Conservation (phyloP, 2,329 filamentous ascomycete species). For the Tympanopsis confertula region DNA sequence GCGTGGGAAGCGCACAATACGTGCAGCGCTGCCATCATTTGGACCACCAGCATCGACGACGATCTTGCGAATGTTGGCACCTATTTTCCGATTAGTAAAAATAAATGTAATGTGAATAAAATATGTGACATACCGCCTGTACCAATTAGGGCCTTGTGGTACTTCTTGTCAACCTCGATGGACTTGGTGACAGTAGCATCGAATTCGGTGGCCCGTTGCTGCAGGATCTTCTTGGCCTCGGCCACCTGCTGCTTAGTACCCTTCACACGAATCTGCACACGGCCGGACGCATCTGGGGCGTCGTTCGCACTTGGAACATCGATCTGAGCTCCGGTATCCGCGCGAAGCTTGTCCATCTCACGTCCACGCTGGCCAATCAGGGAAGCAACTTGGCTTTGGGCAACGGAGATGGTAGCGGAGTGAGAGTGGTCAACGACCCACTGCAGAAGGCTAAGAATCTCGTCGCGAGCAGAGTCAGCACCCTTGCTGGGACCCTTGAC, state of each 20-base stretch:
- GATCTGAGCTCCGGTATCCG: slow-evolving; percentile 75
- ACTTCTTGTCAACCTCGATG: slow-evolving; percentile 85
- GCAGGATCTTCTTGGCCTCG: slow-evolving; percentile 79
- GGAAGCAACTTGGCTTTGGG: slow-evolving; percentile 85
- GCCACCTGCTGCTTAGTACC: slow-evolving; percentile 85
- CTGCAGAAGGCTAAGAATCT: slow-evolving; percentile 78
- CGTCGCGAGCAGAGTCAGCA: slow-evolving; percentile 81
- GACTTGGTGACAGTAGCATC: slow-evolving; percentile 79
- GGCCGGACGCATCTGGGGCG: slow-evolving; percentile 46
- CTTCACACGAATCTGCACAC: slow-evolving; percentile 81
- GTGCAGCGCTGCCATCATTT: slow-evolving; percentile 71
- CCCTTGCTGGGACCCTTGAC: slow-evolving; percentile 87
- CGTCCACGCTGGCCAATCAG: slow-evolving; percentile 83
- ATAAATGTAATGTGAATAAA: not conserved
- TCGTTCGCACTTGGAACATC: slow-evolving; percentile 79
- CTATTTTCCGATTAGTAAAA: slow-evolving; percentile 36
- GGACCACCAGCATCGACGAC: slow-evolving; percentile 81
- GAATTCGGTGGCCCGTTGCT: slow-evolving; percentile 76
- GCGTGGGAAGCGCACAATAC: slow-evolving; percentile 89
- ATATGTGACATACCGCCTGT: slow-evolving; percentile 56
- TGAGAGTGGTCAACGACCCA: slow-evolving; percentile 83
- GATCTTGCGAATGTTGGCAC: slow-evolving; percentile 74
- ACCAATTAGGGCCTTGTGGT: slow-evolving; percentile 84
- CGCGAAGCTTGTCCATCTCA: slow-evolving; percentile 80
- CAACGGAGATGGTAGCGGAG: slow-evolving; percentile 68